Evolutionary conservation across 2,329 filamentous ascomycete genomes (phyloP).

Genomic region (Cryoendolithus antarcticus): DNA sequence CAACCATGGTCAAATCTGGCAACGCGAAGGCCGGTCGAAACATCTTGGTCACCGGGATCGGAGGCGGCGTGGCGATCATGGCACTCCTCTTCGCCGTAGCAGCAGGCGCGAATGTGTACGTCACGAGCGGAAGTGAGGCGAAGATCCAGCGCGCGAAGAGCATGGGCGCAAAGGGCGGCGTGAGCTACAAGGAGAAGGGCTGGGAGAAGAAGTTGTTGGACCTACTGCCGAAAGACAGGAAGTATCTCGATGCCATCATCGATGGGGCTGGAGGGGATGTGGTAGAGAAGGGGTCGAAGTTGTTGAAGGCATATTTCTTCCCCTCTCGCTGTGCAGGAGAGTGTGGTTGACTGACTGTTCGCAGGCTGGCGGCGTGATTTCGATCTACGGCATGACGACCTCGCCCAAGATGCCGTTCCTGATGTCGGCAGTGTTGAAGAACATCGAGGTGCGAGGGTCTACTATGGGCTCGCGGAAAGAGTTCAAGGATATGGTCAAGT

Average conservation of each 20-base stretch:
- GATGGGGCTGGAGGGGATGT: constrained; percentile 86
- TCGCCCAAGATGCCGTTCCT: constrained; percentile 73
- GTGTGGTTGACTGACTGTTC: constrained; percentile 6
- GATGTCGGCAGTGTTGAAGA: constrained; percentile 74
- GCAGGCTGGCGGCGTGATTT: constrained; percentile 65
- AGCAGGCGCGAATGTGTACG: constrained; percentile 64
- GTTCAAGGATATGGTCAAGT: constrained; percentile 80
- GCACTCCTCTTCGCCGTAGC: constrained; percentile 68
- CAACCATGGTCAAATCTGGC: constrained; percentile 64
- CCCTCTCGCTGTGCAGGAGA: not conserved
- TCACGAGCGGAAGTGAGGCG: constrained; percentile 60
- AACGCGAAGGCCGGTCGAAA: constrained; percentile 55
- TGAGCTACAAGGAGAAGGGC: constrained; percentile 61
- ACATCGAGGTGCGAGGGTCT: constrained; percentile 72
- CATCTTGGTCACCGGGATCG: constrained; percentile 79
- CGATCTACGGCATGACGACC: constrained; percentile 83
- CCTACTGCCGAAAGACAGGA: constrained; percentile 51
- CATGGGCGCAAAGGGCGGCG: constrained; percentile 70
- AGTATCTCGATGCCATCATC: constrained; percentile 68
- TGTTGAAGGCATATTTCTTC: constrained; percentile 48
- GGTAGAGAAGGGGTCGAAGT: constrained; percentile 51
- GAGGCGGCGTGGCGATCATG: constrained; percentile 79
- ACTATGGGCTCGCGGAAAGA: constrained; percentile 89
- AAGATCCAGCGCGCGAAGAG: constrained; percentile 63
- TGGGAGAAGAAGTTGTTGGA: constrained; percentile 68